Conservation (phyloP, 805 yeast genomes). For the Kazachstania bromeliacearum region DNA sequence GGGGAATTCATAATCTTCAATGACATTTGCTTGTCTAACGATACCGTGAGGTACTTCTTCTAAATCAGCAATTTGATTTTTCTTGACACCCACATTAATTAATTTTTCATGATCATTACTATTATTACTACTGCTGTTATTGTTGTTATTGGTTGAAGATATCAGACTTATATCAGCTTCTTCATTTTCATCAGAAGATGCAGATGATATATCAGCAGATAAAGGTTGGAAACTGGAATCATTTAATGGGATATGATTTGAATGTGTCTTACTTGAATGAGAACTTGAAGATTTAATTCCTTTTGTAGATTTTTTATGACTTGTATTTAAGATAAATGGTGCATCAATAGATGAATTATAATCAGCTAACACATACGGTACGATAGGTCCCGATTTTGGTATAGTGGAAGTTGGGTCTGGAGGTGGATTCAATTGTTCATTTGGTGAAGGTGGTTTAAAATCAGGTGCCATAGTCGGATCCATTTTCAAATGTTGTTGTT, state of each 20-base stretch:
- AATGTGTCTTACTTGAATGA: constrained; percentile 1
- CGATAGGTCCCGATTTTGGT: constrained; percentile 69
- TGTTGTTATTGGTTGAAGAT: neutral
- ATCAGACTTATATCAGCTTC: constrained; percentile 2
- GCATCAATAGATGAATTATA: constrained; percentile 62
- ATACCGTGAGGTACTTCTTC: constrained; percentile 97
- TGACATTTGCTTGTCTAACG: constrained; percentile 68
- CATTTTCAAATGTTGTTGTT: constrained; percentile 42
- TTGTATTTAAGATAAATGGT: constrained; percentile 32
- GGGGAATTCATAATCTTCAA: constrained; percentile 72
- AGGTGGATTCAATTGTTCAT: constrained; percentile 51
- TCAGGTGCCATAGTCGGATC: constrained; percentile 91
- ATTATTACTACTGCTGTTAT: neutral
- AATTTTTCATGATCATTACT: constrained; percentile 5
- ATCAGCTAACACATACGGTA: constrained; percentile 71
- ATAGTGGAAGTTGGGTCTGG: constrained; percentile 58
- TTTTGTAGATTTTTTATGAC: constrained; percentile 4
- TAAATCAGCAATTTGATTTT: constrained; percentile 72
- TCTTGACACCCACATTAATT: constrained; percentile 29
- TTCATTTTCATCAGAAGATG: constrained; percentile 5
- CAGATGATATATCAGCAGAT: constrained; percentile 36
- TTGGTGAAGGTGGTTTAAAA: constrained; percentile 74
- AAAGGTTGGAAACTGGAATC: constrained; percentile 52
- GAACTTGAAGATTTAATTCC: constrained; percentile 1
- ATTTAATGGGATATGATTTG: constrained; percentile 39